These are phyloP conservation scores for Penicillium sp. DNA, from an alignment of 2,329 filamentous ascomycete genomes.

Conservation along the genomic window DNA sequence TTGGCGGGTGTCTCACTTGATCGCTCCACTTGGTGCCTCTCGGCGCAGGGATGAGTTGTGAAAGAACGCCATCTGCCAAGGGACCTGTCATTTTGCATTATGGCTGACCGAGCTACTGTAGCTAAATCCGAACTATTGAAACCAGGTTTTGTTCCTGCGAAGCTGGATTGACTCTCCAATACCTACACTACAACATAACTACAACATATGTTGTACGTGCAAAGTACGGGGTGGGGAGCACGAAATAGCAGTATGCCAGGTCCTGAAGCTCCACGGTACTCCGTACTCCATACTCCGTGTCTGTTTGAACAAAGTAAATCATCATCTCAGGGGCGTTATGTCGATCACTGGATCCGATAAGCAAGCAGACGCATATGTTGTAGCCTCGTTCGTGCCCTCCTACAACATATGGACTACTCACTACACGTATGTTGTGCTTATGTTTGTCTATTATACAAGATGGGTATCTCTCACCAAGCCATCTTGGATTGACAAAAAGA, in stretches of 20 bases:
- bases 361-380: not conserved
- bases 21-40: not conserved
- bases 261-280: not conserved
- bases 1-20: conserved; percentile 1
- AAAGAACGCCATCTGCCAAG: not conserved
- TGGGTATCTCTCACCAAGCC: not conserved
- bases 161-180: too few relatives aligned
- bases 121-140: not conserved
- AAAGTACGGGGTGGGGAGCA: not conserved
- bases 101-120: not conserved
- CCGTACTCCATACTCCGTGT: not conserved
- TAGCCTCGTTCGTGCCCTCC: too few relatives aligned
- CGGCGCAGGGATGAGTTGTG: not conserved
- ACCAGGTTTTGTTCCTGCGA: not conserved
- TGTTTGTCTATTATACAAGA: too few relatives aligned
- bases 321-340: not conserved
- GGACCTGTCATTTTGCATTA: not conserved
- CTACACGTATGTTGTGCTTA: not conserved
- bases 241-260: not conserved
- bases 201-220: too few relatives aligned
- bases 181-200: too few relatives aligned
- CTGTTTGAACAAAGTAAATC: not conserved
- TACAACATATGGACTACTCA: too few relatives aligned
- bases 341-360: not conserved
- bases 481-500: not conserved